Evolutionary conservation across 768 basidiomycete genomes (phyloP).

Genomic region (Artomyces pyxidatus): DNA sequence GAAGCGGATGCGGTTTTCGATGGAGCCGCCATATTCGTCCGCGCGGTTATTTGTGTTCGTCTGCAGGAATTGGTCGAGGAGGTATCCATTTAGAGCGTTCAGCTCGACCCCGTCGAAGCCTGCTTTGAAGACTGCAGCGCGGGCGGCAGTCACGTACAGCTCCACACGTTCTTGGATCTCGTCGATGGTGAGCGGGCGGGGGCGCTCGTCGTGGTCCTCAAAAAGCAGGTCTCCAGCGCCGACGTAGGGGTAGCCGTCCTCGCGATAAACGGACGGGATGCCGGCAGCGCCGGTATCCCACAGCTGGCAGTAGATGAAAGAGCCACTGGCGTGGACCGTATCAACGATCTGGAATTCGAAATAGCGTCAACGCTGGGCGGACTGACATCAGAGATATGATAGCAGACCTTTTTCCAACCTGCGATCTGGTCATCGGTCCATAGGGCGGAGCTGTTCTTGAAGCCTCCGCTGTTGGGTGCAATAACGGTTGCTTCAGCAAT

Average conservation of each 20-base stretch:
- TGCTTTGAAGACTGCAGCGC: conserved; percentile 22
- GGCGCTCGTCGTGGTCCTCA: background rate
- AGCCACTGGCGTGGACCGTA: conserved; percentile 27
- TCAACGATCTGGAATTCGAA: conserved; percentile 22
- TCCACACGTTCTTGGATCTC: conserved; percentile 17
- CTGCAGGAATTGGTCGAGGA: conserved; percentile 35
- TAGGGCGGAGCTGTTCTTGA: conserved; percentile 25
- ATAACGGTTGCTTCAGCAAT: conserved; percentile 29
- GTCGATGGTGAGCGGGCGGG: conserved; percentile 14
- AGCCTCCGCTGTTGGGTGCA: conserved; percentile 18
- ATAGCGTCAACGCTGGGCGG: no score
- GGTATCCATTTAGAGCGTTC: conserved; percentile 25
- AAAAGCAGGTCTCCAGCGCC: background rate
- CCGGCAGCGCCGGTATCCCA: conserved; percentile 29
- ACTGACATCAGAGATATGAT: no score
- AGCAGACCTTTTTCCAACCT: conserved; percentile 6
- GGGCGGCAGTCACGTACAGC: conserved; percentile 24
- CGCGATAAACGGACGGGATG: background rate
- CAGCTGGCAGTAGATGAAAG: conserved; percentile 28
- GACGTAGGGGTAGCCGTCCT: background rate
- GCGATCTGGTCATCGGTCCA: conserved; percentile 1
- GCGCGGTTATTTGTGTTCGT: conserved; percentile 30
- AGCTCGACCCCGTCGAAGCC: conserved; percentile 33
- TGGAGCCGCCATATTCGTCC: conserved; percentile 41
- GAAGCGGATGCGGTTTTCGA: conserved; percentile 42